Conservation (phyloP, 2,329 filamentous ascomycete species). For the Colletotrichum filicis region DNA sequence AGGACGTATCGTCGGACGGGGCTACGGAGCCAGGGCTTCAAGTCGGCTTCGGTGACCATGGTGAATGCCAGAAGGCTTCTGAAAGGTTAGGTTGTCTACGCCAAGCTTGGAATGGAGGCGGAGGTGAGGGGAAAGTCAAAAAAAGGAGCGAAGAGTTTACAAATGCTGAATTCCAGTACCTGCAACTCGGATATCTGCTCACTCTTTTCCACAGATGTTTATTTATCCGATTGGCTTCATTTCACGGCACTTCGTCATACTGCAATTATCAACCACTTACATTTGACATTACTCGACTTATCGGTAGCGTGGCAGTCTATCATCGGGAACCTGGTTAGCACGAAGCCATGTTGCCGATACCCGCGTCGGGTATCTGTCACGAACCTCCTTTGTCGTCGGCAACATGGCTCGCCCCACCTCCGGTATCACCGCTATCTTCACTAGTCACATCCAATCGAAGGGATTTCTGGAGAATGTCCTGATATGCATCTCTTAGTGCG, state of each 20-base stretch:
- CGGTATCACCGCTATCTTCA: conserved; percentile 24
- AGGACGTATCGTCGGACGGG: conserved; percentile 48
- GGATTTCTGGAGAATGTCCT: conserved; percentile 5
- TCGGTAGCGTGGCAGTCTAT: conserved; percentile 1
- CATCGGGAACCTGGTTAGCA: not conserved
- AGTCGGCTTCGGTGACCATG: conserved; percentile 40
- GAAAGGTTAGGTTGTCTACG: not conserved
- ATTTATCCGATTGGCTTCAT: conserved; percentile 13
- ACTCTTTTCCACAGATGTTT: not conserved
- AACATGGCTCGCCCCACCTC: conserved; percentile 22
- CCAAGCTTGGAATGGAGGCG: not conserved
- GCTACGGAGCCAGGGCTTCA: conserved; percentile 49
- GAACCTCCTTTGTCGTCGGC: conserved; percentile 9
- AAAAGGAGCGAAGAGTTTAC: not conserved
- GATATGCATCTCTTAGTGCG: conserved; percentile 21
- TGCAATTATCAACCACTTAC: not conserved
- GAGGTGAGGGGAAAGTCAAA: not conserved
- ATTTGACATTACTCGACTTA: not conserved
- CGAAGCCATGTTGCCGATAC: conserved; percentile 17
- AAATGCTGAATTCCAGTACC: not conserved
- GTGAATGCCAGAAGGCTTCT: not conserved
- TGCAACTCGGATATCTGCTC: too few relatives aligned
- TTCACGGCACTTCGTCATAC: not conserved
- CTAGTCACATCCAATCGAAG: conserved; percentile 8
- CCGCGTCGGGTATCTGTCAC: conserved; percentile 22